A percentile compares a stretch with the other conserved stretches of the same genome.
Conservation (phyloP, 2,329 filamentous ascomycete species). For the Gaeumannomyces sp. region DNA sequence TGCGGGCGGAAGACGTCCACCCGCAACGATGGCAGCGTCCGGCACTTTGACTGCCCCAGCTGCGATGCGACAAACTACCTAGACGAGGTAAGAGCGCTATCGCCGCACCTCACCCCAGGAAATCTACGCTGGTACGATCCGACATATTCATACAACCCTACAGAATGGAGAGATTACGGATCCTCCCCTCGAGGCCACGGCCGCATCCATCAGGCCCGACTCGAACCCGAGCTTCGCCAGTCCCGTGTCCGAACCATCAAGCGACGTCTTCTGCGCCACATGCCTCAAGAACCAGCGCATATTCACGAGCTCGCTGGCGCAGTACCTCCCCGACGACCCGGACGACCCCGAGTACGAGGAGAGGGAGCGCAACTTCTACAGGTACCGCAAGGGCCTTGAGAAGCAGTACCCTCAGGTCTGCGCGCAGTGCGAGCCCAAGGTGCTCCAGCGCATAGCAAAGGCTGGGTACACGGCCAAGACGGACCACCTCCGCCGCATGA, state of each 20-base stretch:
- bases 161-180: constrained; percentile 87
- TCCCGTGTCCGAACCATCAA: constrained; percentile 9
- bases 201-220: constrained; percentile 19
- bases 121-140: neutral
- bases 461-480: constrained; percentile 77
- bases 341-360: constrained; percentile 62
- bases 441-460: constrained; percentile 61
- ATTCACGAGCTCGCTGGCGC: constrained; percentile 66
- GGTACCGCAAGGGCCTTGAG: constrained; percentile 68
- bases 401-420: constrained; percentile 86
- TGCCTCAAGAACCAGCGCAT: constrained; percentile 89
- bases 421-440: constrained; percentile 67
- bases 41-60: constrained; percentile 64
- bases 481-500: constrained; percentile 70
- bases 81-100: constrained; percentile 59
- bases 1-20: constrained; percentile 65
- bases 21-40: constrained; percentile 49
- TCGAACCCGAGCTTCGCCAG: neutral
- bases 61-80: constrained; percentile 88
- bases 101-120: neutral
- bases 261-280: constrained; percentile 58
- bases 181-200: constrained; percentile 61
- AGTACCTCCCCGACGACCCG: constrained; percentile 65
- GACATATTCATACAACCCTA: neutral
- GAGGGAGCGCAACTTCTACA: constrained; percentile 62